Percentiles rank a stretch among this genome's conserved stretches.
phyloP scores from a whole-genome alignment of 345 rosid genomes.

The Carallia pectinifolia region DNA sequence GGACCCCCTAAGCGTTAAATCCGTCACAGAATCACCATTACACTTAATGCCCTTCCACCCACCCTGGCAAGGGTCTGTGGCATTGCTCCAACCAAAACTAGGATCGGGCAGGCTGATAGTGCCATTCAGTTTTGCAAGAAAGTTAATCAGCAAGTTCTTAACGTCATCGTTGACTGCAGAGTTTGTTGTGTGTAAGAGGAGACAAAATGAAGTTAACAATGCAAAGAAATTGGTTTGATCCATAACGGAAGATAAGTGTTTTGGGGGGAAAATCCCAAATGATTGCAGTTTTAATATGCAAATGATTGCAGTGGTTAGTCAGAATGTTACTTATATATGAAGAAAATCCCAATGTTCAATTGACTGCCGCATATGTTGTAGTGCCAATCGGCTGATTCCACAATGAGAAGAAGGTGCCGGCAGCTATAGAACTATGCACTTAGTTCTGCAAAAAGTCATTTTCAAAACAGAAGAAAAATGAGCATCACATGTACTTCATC shows the following conservation, averaged over 20 bases:
- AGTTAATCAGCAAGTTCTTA: slow-evolving; percentile 22
- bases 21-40: slow-evolving; percentile 22
- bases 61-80: slow-evolving; percentile 45
- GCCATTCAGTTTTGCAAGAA: slow-evolving; percentile 31
- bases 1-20: slow-evolving; percentile 21
- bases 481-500: too few relatives aligned
- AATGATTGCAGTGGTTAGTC: slow-evolving; percentile 11
- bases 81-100: slow-evolving; percentile 30
- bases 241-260: slow-evolving; percentile 27
- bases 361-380: slow-evolving; percentile 12
- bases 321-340: slow-evolving; percentile 7
- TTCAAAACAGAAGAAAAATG: slow-evolving; percentile 7
- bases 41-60: slow-evolving; percentile 36
- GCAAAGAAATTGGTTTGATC: slow-evolving; percentile 10
- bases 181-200: slow-evolving; percentile 14
- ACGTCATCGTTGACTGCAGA: slow-evolving; percentile 27
- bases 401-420: slow-evolving; percentile 34
- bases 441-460: slow-evolving; percentile 3
- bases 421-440: slow-evolving; percentile 9
- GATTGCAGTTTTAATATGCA: background rate
- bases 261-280: slow-evolving; percentile 10
- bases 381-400: slow-evolving; percentile 29
- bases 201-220: slow-evolving; percentile 22
- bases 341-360: slow-evolving; percentile 31
- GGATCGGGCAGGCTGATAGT: slow-evolving; percentile 19